Conservation (phyloP, 352 stramenopile genomes). For the Globisporangium rhizosaccharum region DNA sequence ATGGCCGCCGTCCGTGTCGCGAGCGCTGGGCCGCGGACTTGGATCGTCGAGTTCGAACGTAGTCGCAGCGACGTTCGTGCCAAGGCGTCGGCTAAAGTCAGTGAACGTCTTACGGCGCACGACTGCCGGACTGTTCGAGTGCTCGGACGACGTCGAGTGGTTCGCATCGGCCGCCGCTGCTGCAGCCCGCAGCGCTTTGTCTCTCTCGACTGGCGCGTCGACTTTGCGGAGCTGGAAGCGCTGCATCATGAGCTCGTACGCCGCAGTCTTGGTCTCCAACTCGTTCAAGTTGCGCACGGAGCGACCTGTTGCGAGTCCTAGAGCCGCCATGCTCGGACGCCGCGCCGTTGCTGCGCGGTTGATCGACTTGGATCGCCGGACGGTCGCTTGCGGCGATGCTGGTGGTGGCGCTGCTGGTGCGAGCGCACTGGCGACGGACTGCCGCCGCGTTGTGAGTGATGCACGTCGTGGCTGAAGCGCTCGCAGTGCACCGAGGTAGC, state of each 20-base stretch:
- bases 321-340: neutral
- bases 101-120: neutral
- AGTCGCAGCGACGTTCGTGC: neutral
- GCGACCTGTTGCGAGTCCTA: neutral
- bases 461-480: too few species aligned
- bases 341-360: neutral
- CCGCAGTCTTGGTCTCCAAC: constrained; percentile 1
- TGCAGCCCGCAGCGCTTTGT: neutral
- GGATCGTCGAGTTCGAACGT: neutral
- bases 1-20: neutral
- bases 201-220: neutral
- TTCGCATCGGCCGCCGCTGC: neutral
- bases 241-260: constrained; percentile 14
- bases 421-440: neutral
- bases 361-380: constrained; percentile 2
- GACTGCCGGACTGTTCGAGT: neutral
- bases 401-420: neutral
- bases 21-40: too few species aligned
- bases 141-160: neutral
- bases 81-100: neutral
- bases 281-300: neutral
- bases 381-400: neutral
- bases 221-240: constrained; percentile 11
- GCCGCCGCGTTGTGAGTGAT: too few species aligned
- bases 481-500: too few species aligned